A percentile compares a stretch with the other conserved stretches of the same genome.
Conservation (phyloP, 2,329 filamentous ascomycete species). For the Colletotrichum tabaci region DNA sequence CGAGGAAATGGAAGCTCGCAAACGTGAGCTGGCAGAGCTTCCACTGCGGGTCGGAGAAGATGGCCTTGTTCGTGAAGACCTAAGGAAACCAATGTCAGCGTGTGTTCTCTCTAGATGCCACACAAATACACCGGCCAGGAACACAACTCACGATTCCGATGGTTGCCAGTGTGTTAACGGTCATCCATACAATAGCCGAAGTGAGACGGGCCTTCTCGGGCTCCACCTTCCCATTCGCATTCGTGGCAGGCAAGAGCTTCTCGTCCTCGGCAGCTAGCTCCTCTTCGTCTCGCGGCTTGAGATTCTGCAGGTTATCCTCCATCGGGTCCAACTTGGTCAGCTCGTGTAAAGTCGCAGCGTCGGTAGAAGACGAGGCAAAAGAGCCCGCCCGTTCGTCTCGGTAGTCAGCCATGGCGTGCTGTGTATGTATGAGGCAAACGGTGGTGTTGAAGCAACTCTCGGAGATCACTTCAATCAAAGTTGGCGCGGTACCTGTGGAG, state of each 20-base stretch:
- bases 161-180: constrained; percentile 74
- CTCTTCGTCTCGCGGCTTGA: constrained; percentile 51
- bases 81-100: constrained; percentile 48
- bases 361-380: constrained; percentile 54
- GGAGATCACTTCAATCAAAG: not conserved
- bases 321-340: constrained; percentile 53
- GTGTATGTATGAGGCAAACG: constrained; percentile 4
- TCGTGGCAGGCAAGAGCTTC: constrained; percentile 55
- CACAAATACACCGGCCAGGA: not conserved
- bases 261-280: constrained; percentile 58
- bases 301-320: constrained; percentile 51
- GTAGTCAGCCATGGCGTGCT: constrained; percentile 44
- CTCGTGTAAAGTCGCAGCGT: constrained; percentile 51
- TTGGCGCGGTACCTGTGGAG: no score
- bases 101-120: not conserved
- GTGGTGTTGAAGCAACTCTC: not conserved
- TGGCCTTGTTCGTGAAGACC: constrained; percentile 80
- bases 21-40: constrained; percentile 76
- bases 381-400: constrained; percentile 49
- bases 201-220: constrained; percentile 53
- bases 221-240: constrained; percentile 51
- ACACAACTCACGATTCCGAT: constrained; percentile 69
- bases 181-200: constrained; percentile 68
- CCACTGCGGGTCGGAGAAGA: constrained; percentile 75
- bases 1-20: constrained; percentile 77